Evolutionary conservation across 768 basidiomycete species (phyloP), one percentile per base, ranked within the genome.

Genomic region (Russula earlei): DNA sequence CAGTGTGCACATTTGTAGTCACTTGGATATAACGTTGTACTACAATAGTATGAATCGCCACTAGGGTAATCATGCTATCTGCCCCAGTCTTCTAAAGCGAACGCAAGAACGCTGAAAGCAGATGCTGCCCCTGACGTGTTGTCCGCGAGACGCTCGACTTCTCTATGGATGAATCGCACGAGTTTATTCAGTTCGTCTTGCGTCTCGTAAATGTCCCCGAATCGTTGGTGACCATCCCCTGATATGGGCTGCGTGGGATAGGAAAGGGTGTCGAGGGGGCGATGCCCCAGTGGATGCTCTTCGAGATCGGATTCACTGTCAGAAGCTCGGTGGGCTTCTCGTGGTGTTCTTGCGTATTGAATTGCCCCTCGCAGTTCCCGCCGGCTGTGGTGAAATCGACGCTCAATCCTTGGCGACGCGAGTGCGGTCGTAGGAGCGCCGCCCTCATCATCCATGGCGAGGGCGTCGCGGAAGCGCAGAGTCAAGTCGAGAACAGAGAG

Each of bases 11-110:
- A 31, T 34, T n/a, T 46, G 37, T 52, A 40, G 36, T 22, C 43
- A 43, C 34, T 4, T 25, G 42, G 14, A 40, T 22, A 41, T 22
- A 27, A 19, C 20, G 9, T 22, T 27, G 44, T 43, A 15, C 29
- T 50, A 22, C 22, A 31, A 12, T 42, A 29, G 33, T 15, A 25
- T 34, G 45, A 20, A 42, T 9, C 15, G 29, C 29, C 22, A 17
- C n/a, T 6, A 38, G 20, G 11, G 33, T 47, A 33, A 19, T 24
- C 56, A 1, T 34, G 45, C 49, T 66, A 72, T 56, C 63, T 59
- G 68, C 87, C 86, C 87, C 87, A 91, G 65, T 88, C 87, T 51
- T 90, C 85, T 56, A 91, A 70, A 40, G 79, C 73, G 67, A 91
- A 91, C 10, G 86, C 84, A 49, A 91, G 71, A 31, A 87, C 75